Percentiles rank a stretch among this genome's conserved stretches.
Evolutionary conservation across 2,329 filamentous ascomycete genomes (phyloP).

Genomic region (Beauveria sp.): DNA sequence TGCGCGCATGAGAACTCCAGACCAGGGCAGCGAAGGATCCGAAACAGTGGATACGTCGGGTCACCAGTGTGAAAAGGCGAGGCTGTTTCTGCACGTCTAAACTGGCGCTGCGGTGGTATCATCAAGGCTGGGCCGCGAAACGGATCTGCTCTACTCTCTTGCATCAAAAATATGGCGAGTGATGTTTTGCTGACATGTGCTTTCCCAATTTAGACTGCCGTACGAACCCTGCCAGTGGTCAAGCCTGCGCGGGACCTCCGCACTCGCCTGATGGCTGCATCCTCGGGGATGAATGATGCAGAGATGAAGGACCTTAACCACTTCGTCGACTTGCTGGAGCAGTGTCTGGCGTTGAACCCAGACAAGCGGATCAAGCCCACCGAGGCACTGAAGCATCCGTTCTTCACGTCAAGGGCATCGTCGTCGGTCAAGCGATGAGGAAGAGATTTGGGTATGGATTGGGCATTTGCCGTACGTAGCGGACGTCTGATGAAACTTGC

Average conservation of each 20-base stretch:
- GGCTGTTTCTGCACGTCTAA: not conserved
- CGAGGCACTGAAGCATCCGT: slow-evolving; percentile 84
- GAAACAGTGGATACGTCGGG: not conserved
- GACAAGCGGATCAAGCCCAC: slow-evolving; percentile 83
- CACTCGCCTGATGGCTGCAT: slow-evolving; percentile 66
- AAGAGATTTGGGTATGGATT: not conserved
- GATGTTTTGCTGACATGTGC: slow-evolving; percentile 12
- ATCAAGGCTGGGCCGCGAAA: not conserved
- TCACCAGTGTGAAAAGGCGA: not conserved
- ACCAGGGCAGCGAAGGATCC: not conserved
- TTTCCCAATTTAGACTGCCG: slow-evolving; percentile 44
- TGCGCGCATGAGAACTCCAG: not conserved
- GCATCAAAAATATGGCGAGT: not conserved
- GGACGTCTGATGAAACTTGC: not conserved
- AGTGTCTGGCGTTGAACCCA: slow-evolving; percentile 81
- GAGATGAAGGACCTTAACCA: slow-evolving; percentile 71
- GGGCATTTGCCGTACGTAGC: not conserved
- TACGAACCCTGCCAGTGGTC: slow-evolving; percentile 59
- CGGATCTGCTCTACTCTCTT: not conserved
- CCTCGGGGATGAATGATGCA: slow-evolving; percentile 62
- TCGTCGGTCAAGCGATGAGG: slow-evolving; percentile 16
- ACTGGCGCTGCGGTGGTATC: not conserved
- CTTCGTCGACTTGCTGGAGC: slow-evolving; percentile 82
- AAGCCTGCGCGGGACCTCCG: slow-evolving; percentile 79
- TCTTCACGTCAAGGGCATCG: slow-evolving; percentile 49